Evolutionary conservation across 345 rosid species (phyloP), one percentile per base, ranked within the genome.

Genomic region (Eucalyptus marginata): DNA sequence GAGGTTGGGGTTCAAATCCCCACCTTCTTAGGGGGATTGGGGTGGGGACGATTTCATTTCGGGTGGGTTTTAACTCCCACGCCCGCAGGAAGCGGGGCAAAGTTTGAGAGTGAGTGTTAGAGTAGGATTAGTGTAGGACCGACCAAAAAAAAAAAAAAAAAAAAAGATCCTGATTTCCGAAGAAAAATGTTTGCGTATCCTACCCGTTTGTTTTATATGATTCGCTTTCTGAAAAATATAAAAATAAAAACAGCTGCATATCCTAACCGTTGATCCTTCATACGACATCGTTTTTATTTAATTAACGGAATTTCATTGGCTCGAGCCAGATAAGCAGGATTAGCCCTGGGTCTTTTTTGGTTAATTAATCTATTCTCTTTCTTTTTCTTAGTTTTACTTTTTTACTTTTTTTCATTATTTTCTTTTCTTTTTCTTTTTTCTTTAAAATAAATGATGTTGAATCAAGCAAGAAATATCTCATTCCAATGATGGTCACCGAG

Each of bases 391-490:
- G 2, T 31, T n/a, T n/a, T n/a, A n/a, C n/a, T n/a, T n/a, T n/a
- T 15, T 22, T 54, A 20, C 59, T 15, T 8, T 2, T 1, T 6
- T 13, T 20, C 16, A 29, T 14, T 29, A n/a, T 64, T 66, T n/a
- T n/a, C n/a, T n/a, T n/a, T 59, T n/a, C n/a, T 31, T 0, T 1
- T 54, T 54, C 22, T n/a, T n/a, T 64, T 66, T n/a, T n/a, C 3
- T 13, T n/a, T n/a, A 1, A 1, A 66, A 66, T 15, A 31, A 66
- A 9, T 0, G 1, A 64, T 14, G 3, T 1, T 14, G 0, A 9
- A n/a, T n/a, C 5, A 6, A n/a, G n/a, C n/a, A n/a, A 59, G 14
- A 27, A 59, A 59, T 59, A 59, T 59, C 14, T 2, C 31, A 5
- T 59, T 59, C 15, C 2, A 54, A 22, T 22, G 7, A 54, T 1